Evolutionary conservation across 2,329 filamentous ascomycete genomes (phyloP), one percentile per base, ranked within the genome.

Genomic region (Clonostachys rosea): DNA sequence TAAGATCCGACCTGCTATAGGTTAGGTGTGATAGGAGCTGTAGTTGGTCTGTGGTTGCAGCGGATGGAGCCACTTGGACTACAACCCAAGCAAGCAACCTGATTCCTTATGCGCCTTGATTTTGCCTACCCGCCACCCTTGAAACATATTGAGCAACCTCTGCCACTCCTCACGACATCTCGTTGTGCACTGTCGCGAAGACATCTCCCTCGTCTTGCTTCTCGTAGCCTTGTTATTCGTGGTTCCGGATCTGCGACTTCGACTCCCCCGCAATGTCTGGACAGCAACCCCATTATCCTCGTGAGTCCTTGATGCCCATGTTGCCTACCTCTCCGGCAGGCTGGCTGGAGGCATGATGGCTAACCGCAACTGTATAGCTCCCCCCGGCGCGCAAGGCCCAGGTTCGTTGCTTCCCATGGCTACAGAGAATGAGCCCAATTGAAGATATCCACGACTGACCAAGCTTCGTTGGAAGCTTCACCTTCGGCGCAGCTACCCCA

Each of bases 221-320:
- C 24, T 30, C 24, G 24, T 30, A 30, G 24, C 24, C 9, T 30
- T 30, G 9, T 8, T 10, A 36, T 6, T n/a, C 34, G 13, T 20
- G 43, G 18, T 40, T 14, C 8, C 24, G 24, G 8, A 30, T 10
- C 24, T 30, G 24, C 24, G 24, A 30, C 24, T 18, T 18, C 16
- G 13, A 36, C 12, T 17, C 16, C 34, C 24, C 17, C 51, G 46
- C 51, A 50, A 74, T 75, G 67, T 70, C 70, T 49, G 60, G 62
- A 65, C 24, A 30, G 40, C 58, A 49, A 24, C 50, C 63, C 44
- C 67, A 70, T 47, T 76, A 75, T 57, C 73, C 74, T 50, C 74
- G 73, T 75, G 60, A 58, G 71, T 61, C 39, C 40, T 41, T 42
- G 39, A 36, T 44, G 48, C 36, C 37, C 37, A 33, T 41, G 30